Evolutionary conservation across 2,329 filamentous ascomycete species (phyloP).

Genomic region (Keithomyces neogunnii): DNA sequence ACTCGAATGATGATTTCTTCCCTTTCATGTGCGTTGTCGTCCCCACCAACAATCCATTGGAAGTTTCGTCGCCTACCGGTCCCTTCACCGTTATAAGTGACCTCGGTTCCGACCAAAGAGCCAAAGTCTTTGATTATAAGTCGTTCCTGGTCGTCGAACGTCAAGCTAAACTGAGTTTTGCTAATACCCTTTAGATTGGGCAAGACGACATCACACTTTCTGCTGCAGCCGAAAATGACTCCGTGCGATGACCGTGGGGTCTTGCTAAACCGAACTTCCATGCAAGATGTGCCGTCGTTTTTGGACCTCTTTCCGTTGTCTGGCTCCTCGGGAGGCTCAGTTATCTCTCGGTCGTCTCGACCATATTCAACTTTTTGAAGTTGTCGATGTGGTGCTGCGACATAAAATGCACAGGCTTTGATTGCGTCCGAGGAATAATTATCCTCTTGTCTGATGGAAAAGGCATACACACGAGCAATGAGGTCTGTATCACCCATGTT

Average conservation of each 20-base stretch:
- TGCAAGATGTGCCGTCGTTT: not conserved
- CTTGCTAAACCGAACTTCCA: constrained; percentile 11
- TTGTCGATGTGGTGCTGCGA: not conserved
- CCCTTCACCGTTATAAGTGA: not conserved
- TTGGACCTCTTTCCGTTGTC: not conserved
- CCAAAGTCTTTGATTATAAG: not conserved
- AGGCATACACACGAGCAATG: constrained; percentile 5
- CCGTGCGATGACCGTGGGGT: constrained; percentile 9
- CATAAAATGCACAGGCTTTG: not conserved
- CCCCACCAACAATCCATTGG: not conserved
- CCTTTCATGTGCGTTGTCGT: not conserved
- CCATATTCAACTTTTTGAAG: not conserved
- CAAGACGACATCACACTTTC: not conserved
- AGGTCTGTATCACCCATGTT: constrained; percentile 5
- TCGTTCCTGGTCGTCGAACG: not conserved
- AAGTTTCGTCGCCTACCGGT: not conserved
- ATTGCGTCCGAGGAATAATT: not conserved
- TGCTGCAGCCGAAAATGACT: not conserved
- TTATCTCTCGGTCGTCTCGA: not conserved
- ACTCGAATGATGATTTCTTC: not conserved
- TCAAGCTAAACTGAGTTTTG: not conserved
- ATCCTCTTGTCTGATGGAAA: fast-evolving
- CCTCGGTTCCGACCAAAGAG: not conserved
- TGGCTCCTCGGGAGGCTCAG: not conserved
- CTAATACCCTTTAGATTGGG: not conserved